Conservation (phyloP, 805 yeast genomes). For the Starmerella davenportii region DNA sequence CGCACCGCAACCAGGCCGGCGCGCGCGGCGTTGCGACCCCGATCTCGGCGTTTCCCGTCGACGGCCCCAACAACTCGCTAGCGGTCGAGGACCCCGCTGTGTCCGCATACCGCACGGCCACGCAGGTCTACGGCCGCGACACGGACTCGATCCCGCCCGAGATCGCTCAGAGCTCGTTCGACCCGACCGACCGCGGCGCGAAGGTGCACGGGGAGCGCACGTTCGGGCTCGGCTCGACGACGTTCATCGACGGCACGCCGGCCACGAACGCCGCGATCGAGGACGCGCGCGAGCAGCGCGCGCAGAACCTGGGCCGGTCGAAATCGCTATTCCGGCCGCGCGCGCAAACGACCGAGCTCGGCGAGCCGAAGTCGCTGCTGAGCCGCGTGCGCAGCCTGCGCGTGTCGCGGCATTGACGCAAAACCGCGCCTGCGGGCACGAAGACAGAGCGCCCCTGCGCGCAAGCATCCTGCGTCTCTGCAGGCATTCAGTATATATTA, state of each 20-base stretch:
- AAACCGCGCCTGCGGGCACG: background rate
- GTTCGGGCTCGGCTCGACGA: slow-evolving; percentile 76
- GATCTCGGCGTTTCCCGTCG: slow-evolving; percentile 84
- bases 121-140: slow-evolving; percentile 58
- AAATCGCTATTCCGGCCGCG: slow-evolving; percentile 37
- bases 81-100: slow-evolving; percentile 41
- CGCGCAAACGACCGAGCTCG: slow-evolving; percentile 1
- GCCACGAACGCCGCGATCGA: slow-evolving; percentile 38
- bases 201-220: slow-evolving; percentile 77
- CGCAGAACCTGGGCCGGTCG: slow-evolving; percentile 44
- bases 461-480: too few relatives aligned
- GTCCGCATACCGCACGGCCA: slow-evolving; percentile 30
- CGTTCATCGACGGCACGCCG: slow-evolving; percentile 92
- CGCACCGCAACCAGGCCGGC: slow-evolving; percentile 63
- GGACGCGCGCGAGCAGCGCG: slow-evolving; percentile 20
- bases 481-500: too few relatives aligned
- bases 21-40: slow-evolving; percentile 29
- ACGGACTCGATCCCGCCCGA: slow-evolving; percentile 8
- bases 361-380: slow-evolving; percentile 30
- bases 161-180: slow-evolving; percentile 30
- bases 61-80: slow-evolving; percentile 82
- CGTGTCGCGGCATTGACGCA: slow-evolving; percentile 26
- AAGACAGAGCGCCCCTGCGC: background rate
- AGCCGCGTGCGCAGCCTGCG: slow-evolving; percentile 80
- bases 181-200: slow-evolving; percentile 45